Evolutionary conservation across 208 protist genomes (phyloP).

Genomic region (Crithidia brevicula): DNA sequence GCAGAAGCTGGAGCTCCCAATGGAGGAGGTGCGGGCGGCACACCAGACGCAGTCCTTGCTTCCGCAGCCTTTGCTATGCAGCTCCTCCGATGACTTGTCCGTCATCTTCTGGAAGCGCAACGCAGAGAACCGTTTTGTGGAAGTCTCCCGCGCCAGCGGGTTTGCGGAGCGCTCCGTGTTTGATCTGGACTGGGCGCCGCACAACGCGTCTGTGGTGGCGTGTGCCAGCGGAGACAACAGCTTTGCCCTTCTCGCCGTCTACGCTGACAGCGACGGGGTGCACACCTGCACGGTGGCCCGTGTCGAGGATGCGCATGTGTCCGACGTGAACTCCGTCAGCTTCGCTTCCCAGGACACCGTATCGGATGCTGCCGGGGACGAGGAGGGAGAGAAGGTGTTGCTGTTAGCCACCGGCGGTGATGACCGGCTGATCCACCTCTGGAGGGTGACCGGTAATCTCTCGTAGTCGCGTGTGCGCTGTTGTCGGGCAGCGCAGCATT

Average conservation of each 20-base stretch:
- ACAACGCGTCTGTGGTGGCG: slow-evolving; percentile 55
- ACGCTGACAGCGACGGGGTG: slow-evolving; percentile 36
- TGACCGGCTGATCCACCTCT: slow-evolving; percentile 73
- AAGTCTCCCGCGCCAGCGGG: slow-evolving; percentile 38
- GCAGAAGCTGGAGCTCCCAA: slow-evolving; percentile 59
- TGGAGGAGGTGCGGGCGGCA: slow-evolving; percentile 37
- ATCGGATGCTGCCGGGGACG: slow-evolving; percentile 7
- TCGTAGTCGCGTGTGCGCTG: too few species aligned
- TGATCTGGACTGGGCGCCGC: slow-evolving; percentile 70
- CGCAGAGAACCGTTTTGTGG: slow-evolving; percentile 41
- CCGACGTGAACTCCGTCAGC: slow-evolving; percentile 85
- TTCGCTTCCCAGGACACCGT: slow-evolving; percentile 43
- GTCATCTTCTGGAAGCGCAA: slow-evolving; percentile 72
- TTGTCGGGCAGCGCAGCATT: too few species aligned
- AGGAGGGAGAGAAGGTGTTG: slow-evolving; percentile 8
- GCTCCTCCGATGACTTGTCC: slow-evolving; percentile 75
- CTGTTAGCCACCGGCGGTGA: slow-evolving; percentile 80
- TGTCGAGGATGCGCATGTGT: slow-evolving; percentile 55
- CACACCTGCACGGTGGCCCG: slow-evolving; percentile 45
- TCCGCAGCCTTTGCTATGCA: slow-evolving; percentile 66
- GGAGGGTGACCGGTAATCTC: slow-evolving; percentile 39
- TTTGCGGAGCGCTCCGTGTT: slow-evolving; percentile 80
- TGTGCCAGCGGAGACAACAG: slow-evolving; percentile 87
- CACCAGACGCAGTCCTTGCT: slow-evolving; percentile 15
- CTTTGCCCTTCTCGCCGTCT: slow-evolving; percentile 69